Evolutionary conservation across 169 alveolate species (phyloP), one percentile per base, ranked within the genome.

Genomic region (Plasmodium fragile): DNA sequence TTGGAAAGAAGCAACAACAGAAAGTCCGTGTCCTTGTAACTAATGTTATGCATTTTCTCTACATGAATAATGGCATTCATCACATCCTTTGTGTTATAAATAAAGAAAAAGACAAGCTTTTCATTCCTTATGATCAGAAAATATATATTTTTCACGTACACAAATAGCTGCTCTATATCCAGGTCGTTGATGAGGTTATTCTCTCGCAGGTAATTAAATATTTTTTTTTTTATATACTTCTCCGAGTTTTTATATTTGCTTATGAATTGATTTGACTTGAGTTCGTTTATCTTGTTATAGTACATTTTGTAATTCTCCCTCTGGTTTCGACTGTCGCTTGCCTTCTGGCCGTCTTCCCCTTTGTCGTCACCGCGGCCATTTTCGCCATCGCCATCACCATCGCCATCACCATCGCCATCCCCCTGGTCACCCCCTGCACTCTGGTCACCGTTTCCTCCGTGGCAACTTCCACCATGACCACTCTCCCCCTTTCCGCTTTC

Each of bases 111-210:
- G n/a, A 84, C 13, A 18, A 84, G 55, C 30, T 34, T 73, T 18
- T 84, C 84, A 84, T 84, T 84, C 7, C 65, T 75, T 18, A 84
- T 34, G 55, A 84, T 84, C 8, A 84, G 11, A 55, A 28, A 84
- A 30, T 84, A 84, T 16, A 84, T 36, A 49, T 84, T 84, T 30
- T 84, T 84, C 7, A 84, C 65, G 69, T 84, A 84, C 18, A 73
- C 45, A 52, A 10, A 73, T 18, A 84, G 30, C n/a, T 39, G 78
- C 28, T 77, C 84, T 81, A 55, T 81, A 25, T 81, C 22, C 59
- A 73, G 28, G 69, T 72, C 25, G n/a, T 25, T 16, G n/a, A 84
- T 73, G 30, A 84, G 55, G 28, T 84, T 77, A 45, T 84, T 84
- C 36, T 75, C 75, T 52, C 80, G 55, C 43, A 84, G 22, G 34